A percentile compares a stretch with the other conserved stretches of the same genome.
Evolutionary conservation across 306 rosid genomes (phyloP).

Genomic region (Quercus glauca): DNA sequence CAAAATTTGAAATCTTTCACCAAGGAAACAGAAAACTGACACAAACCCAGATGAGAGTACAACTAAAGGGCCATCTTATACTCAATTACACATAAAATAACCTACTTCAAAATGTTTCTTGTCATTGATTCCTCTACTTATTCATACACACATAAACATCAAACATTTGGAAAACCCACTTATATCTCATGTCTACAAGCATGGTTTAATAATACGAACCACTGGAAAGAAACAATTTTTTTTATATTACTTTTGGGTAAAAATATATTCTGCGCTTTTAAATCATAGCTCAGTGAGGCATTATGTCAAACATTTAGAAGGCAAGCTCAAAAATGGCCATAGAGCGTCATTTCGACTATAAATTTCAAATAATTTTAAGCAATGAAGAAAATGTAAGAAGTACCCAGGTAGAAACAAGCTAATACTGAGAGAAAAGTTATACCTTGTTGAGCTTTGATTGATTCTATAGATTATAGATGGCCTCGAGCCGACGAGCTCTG

Average conservation of each 20-base stretch:
- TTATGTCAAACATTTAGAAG: constrained; percentile 28
- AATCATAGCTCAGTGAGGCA: constrained; percentile 7
- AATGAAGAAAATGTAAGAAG: neutral
- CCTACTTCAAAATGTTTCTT: neutral
- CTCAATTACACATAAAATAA: neutral
- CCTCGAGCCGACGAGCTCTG: too few species aligned
- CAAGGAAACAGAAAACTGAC: neutral
- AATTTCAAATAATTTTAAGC: neutral
- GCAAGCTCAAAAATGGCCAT: constrained; percentile 2
- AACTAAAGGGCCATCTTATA: neutral
- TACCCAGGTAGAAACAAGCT: neutral
- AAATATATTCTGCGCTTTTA: neutral
- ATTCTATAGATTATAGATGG: neutral
- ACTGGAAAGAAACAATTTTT: neutral
- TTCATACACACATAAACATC: neutral
- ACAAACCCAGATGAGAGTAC: neutral
- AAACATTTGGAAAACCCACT: neutral
- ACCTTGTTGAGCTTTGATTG: constrained; percentile 14
- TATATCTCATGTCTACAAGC: neutral
- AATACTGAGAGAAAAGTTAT: neutral
- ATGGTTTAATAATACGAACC: neutral
- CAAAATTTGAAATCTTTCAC: neutral
- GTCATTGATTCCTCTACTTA: neutral
- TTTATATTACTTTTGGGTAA: neutral
- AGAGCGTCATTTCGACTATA: neutral